These are phyloP conservation scores for Arachis hypogaea DNA, from an alignment of 306 rosid genomes.

Conservation along the genomic window DNA sequence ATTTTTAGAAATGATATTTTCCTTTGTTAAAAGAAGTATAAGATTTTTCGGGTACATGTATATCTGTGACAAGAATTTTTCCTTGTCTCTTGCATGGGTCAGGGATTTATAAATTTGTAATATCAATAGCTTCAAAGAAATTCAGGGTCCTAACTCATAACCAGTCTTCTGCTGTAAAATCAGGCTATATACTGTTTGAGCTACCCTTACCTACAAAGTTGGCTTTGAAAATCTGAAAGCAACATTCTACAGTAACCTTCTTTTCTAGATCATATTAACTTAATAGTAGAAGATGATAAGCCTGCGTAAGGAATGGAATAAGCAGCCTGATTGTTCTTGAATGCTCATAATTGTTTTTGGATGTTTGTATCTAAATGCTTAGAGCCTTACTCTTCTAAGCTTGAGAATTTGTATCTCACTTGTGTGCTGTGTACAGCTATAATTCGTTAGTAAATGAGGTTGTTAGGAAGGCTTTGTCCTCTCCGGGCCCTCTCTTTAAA, in stretches of 20 bases:
- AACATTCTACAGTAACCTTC: not conserved
- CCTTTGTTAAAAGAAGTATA: slow-evolving; percentile 22
- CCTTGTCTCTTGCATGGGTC: slow-evolving; percentile 22
- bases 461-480: slow-evolving; percentile 33
- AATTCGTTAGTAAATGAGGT: slow-evolving; percentile 34
- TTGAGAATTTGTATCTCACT: slow-evolving; percentile 26
- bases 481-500: slow-evolving; percentile 44
- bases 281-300: not conserved
- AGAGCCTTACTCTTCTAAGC: not conserved
- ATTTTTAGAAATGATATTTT: slow-evolving; percentile 36
- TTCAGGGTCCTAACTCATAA: slow-evolving; percentile 3
- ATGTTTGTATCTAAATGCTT: slow-evolving; percentile 23
- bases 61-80: slow-evolving; percentile 30
- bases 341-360: not conserved
- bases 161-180: not conserved
- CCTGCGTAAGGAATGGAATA: slow-evolving; percentile 27
- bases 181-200: not conserved
- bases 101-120: slow-evolving; percentile 19
- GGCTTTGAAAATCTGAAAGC: slow-evolving; percentile 3
- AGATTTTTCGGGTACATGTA: not conserved
- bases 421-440: slow-evolving; percentile 35
- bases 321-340: not conserved
- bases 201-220: not conserved
- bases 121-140: not conserved
- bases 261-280: not conserved